Evolutionary conservation across 106 monocot species (phyloP), one percentile per base, ranked within the genome.

Genomic region (Dioscorea zingiberensis): DNA sequence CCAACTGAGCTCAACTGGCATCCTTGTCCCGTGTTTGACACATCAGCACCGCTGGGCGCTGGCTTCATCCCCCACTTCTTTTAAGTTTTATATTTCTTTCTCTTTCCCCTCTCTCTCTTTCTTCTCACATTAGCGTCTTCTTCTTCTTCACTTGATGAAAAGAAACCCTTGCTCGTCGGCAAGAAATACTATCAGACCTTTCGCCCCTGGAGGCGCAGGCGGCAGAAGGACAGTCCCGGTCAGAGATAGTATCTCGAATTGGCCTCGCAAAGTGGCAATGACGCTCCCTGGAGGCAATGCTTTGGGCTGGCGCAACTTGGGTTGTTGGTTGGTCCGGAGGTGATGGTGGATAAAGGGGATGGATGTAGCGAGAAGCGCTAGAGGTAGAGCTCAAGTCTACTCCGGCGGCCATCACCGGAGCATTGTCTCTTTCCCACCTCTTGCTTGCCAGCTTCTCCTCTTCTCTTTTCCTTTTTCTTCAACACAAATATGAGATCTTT

Each of bases 141-240:
- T n/a, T n/a, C n/a, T n/a, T n/a, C n/a, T n/a, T n/a, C n/a, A n/a
- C n/a, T n/a, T n/a, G n/a, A n/a, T n/a, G n/a, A n/a, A n/a, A n/a
- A n/a, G n/a, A n/a, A n/a, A n/a, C 18, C 78, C 78, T 24, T 84
- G 87, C 44, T 84, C 87, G 2, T 84, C 80, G 53, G 88, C 71
- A 9, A 88, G 71, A 48, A 81, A 88, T 53, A 88, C 78, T 2
- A 75, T 73, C 58, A 84, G 27, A 1, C 88, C 84, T 3, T 84
- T 72, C 21, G 88, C 84, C 0, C 73, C 78, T 2, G 84, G 84
- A 7, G 84, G 88, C 19, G 88, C 84, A 13, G 88, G 88, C 38
- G 88, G 88, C 19, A 84, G 88, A 3, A 89, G 73, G 5, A 88
- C 84, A 13, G 84, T 84, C 55, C 84, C 88, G 2, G 84, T 81